phyloP scores from a whole-genome alignment of 345 rosid species.

The Camelina neglecta region DNA sequence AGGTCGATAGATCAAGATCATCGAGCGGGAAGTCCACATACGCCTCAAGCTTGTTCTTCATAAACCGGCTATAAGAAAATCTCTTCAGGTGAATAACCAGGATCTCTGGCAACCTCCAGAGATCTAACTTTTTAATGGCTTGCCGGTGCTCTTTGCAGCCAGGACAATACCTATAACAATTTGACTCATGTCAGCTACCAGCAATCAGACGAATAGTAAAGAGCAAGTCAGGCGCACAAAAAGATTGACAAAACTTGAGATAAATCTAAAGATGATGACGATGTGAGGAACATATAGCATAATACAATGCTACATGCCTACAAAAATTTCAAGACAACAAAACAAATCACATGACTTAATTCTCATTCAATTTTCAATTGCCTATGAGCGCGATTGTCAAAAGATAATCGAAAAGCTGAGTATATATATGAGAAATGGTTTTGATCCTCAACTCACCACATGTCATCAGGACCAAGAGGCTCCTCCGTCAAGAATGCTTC shows the following conservation, averaged over 20 bases:
- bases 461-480: conserved; percentile 99
- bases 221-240: conserved; percentile 10
- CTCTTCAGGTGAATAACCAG: conserved; percentile 93
- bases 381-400: neutral
- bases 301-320: neutral
- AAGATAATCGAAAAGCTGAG: conserved; percentile 16
- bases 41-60: conserved; percentile 93
- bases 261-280: conserved; percentile 8
- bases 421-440: conserved; percentile 13
- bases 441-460: conserved; percentile 73
- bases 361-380: neutral
- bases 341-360: neutral
- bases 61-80: conserved; percentile 84
- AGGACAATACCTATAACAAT: conserved; percentile 82
- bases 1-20: conserved; percentile 81
- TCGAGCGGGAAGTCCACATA: conserved; percentile 90
- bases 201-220: conserved; percentile 6
- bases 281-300: conserved; percentile 15
- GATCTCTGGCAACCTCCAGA: conserved; percentile 96
- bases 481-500: conserved; percentile 97
- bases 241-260: neutral
- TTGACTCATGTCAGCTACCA: conserved; percentile 34
- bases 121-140: conserved; percentile 94
- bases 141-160: conserved; percentile 86
- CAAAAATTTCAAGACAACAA: conserved; percentile 1